These are phyloP conservation scores for Tremella fuciformis DNA, from an alignment of 768 basidiomycete species.

Conservation along the genomic window DNA sequence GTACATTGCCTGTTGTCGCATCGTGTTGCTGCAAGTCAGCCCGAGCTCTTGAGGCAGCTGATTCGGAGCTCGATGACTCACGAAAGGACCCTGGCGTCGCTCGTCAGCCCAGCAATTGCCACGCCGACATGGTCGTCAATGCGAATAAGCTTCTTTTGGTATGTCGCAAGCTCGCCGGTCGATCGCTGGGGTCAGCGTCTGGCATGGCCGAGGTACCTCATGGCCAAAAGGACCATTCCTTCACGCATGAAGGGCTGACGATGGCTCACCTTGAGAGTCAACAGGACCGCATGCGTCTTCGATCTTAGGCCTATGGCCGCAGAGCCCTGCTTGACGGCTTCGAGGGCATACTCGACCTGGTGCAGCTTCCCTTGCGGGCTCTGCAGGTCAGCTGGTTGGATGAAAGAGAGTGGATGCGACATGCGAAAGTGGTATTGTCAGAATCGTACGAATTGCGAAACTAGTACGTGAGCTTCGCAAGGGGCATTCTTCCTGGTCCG, in stretches of 20 bases:
- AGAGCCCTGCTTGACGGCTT: slow-evolving; percentile 99
- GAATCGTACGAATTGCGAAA: slow-evolving; percentile 92
- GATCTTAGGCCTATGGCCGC: slow-evolving; percentile 96
- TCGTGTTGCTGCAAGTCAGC: slow-evolving; percentile 75
- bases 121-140: slow-evolving; percentile 99
- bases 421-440: slow-evolving; percentile 71
- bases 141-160: slow-evolving; percentile 99
- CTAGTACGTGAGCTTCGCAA: slow-evolving; percentile 30
- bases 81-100: slow-evolving; percentile 96
- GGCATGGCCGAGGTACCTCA: background rate
- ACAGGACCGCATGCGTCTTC: slow-evolving; percentile 86
- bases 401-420: slow-evolving; percentile 62
- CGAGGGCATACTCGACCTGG: slow-evolving; percentile 96
- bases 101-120: slow-evolving; percentile 97
- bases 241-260: background rate
- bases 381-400: slow-evolving; percentile 11
- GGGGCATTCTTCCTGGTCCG: no score
- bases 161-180: slow-evolving; percentile 95
- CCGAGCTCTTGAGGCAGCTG: background rate
- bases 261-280: slow-evolving; percentile 79
- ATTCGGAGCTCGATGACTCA: slow-evolving; percentile 54
- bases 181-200: slow-evolving; percentile 65
- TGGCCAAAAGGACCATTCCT: no score
- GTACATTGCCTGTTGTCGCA: slow-evolving; percentile 97
- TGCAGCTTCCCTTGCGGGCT: slow-evolving; percentile 89